These are phyloP conservation scores for Fusarium lyarnte DNA, from an alignment of 2,329 filamentous ascomycete species.

Conservation along the genomic window DNA sequence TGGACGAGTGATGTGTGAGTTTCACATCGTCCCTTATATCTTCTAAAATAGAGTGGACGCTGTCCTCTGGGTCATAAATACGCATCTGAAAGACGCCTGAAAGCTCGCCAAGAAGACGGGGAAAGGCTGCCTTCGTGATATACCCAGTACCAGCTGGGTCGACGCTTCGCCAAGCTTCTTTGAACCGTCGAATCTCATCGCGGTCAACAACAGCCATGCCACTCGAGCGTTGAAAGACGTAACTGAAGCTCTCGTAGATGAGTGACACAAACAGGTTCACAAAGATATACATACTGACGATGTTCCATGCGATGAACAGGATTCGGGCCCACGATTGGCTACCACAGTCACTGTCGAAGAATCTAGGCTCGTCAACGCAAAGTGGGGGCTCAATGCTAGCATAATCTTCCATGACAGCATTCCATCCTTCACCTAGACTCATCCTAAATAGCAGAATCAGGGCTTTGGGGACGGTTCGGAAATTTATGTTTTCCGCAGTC, in stretches of 20 bases:
- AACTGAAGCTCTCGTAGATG: constrained; percentile 99
- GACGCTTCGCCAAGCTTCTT: constrained; percentile 96
- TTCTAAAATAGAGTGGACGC: constrained; percentile 86
- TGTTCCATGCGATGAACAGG: constrained; percentile 97
- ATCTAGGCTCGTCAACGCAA: constrained; percentile 76
- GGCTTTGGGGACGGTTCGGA: constrained; percentile 92
- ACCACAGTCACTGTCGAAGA: constrained; percentile 92
- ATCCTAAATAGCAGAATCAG: constrained; percentile 92
- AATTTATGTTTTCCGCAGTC: constrained; percentile 84
- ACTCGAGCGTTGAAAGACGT: constrained; percentile 96
- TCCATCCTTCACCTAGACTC: constrained; percentile 97
- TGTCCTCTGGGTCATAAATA: constrained; percentile 91
- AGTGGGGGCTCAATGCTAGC: constrained; percentile 81
- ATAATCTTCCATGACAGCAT: constrained; percentile 95
- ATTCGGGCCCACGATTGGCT: constrained; percentile 87
- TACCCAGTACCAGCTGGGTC: constrained; percentile 92
- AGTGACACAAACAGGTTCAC: constrained; percentile 98
- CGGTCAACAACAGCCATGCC: constrained; percentile 90
- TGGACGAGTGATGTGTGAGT: constrained; percentile 63
- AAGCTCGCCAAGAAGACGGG: constrained; percentile 86
- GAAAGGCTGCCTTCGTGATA: constrained; percentile 90
- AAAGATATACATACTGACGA: constrained; percentile 99
- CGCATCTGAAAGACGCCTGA: constrained; percentile 98
- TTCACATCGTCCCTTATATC: constrained; percentile 73
- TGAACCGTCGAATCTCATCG: constrained; percentile 95